A percentile compares a stretch with the other conserved stretches of the same genome.
Evolutionary conservation across 805 yeast genomes (phyloP).

Genomic region (Scheffersomyces stipitis): DNA sequence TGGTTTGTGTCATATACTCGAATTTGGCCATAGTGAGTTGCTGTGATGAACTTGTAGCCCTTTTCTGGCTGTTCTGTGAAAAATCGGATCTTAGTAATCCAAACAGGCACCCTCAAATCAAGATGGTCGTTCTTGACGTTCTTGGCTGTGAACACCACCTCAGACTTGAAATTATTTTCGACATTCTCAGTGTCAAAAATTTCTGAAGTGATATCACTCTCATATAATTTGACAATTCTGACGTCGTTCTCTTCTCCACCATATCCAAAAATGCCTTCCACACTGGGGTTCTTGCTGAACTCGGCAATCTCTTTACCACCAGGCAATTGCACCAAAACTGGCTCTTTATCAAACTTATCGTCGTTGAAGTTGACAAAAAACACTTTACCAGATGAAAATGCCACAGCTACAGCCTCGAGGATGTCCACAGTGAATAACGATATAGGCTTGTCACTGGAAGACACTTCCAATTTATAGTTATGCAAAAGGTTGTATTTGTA

Average conservation of each 20-base stretch:
- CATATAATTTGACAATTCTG: constrained; percentile 44
- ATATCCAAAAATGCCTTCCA: constrained; percentile 59
- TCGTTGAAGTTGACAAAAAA: constrained; percentile 37
- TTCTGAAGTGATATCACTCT: constrained; percentile 16
- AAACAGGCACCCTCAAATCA: constrained; percentile 79
- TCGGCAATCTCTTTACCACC: constrained; percentile 48
- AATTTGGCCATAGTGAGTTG: constrained; percentile 74
- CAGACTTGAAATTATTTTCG: constrained; percentile 20
- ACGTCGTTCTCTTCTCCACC: constrained; percentile 88
- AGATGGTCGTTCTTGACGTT: constrained; percentile 80
- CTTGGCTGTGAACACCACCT: constrained; percentile 63
- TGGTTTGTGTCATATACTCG: constrained; percentile 69
- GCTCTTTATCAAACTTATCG: constrained; percentile 29
- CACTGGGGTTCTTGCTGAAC: constrained; percentile 48
- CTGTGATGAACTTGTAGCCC: constrained; percentile 55
- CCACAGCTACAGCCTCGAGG: constrained; percentile 37
- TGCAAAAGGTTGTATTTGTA: constrained; percentile 40
- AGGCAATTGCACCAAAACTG: constrained; percentile 30
- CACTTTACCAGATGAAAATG: constrained; percentile 46
- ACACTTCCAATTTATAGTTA: constrained; percentile 23
- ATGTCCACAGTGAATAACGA: constrained; percentile 27
- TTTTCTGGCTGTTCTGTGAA: constrained; percentile 32
- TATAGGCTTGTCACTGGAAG: constrained; percentile 29
- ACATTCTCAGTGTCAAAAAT: constrained; percentile 16
- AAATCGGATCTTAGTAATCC: constrained; percentile 64